Conservation (phyloP, 495 filamentous ascomycete species). For the Cairneyella variabilis region DNA sequence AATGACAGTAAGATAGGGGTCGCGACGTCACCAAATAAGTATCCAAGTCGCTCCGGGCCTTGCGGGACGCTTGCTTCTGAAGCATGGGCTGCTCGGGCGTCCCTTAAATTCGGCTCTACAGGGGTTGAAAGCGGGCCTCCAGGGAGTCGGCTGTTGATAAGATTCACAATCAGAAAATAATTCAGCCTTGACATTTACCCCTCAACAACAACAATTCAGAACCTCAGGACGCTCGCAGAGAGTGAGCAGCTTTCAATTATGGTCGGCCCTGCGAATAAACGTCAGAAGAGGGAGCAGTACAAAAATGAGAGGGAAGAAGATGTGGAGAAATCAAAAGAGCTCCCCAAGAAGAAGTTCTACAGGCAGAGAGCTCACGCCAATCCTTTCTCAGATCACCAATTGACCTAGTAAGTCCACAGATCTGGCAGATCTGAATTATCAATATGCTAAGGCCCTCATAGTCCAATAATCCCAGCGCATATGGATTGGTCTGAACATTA, state of each 20-base stretch:
- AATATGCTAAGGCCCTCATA: slow-evolving; percentile 30
- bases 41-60: too few relatives aligned
- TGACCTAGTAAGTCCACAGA: slow-evolving; percentile 69
- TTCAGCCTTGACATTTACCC: slow-evolving; percentile 12
- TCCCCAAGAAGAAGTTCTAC: slow-evolving; percentile 93
- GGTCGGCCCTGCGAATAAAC: slow-evolving; percentile 56
- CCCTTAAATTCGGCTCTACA: too few relatives aligned
- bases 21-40: too few relatives aligned
- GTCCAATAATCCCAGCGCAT: slow-evolving; percentile 71
- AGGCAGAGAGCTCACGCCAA: slow-evolving; percentile 96
- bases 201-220: neutral
- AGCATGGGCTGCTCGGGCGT: neutral
- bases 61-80: neutral
- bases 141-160: neutral
- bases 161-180: neutral
- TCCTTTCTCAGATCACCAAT: slow-evolving; percentile 88
- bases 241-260: slow-evolving; percentile 30
- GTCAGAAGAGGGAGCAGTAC: slow-evolving; percentile 72
- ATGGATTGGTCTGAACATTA: slow-evolving; percentile 92
- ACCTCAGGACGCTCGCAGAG: neutral
- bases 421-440: neutral
- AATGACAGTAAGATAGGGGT: too few relatives aligned
- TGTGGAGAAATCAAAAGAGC: slow-evolving; percentile 34
- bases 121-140: neutral
- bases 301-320: slow-evolving; percentile 44